Evolutionary conservation across 2,329 filamentous ascomycete genomes (phyloP).

Genomic region (Graphilbum fragrans): DNA sequence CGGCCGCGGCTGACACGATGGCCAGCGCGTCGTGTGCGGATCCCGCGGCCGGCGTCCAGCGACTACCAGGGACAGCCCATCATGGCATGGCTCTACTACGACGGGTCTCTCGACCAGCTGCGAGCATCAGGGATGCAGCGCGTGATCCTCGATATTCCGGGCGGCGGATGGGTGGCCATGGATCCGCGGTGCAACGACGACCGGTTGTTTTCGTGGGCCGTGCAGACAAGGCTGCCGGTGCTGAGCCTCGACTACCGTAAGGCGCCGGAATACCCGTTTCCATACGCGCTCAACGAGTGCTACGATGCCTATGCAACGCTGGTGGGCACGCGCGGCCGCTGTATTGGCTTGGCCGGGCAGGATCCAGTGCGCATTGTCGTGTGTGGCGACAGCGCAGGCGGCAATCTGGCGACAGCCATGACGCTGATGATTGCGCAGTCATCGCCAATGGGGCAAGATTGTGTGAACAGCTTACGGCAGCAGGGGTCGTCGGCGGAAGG

Average conservation of each 20-base stretch:
- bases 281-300: constrained; percentile 76
- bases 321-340: constrained; percentile 58
- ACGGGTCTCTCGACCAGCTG: constrained; percentile 53
- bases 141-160: constrained; percentile 79
- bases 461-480: not conserved
- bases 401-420: constrained; percentile 68
- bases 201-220: constrained; percentile 85
- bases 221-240: constrained; percentile 76
- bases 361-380: constrained; percentile 56
- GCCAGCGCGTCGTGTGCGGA: constrained; percentile 70
- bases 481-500: too few relatives aligned
- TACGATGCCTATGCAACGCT: constrained; percentile 75
- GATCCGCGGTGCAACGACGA: constrained; percentile 89
- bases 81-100: constrained; percentile 84
- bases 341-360: constrained; percentile 60
- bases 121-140: constrained; percentile 58
- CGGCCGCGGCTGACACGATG: constrained; percentile 72
- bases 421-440: constrained; percentile 84
- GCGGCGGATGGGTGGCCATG: constrained; percentile 95
- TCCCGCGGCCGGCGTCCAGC: constrained; percentile 67
- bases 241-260: constrained; percentile 86
- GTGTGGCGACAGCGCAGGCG: constrained; percentile 71
- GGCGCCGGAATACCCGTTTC: constrained; percentile 74
- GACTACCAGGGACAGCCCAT: constrained; percentile 69
- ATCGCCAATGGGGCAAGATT: constrained; percentile 27